Percentiles rank a stretch among this genome's conserved stretches.
Evolutionary conservation across 331 rosid species (phyloP).

Genomic region (Dryas integrifolia): DNA sequence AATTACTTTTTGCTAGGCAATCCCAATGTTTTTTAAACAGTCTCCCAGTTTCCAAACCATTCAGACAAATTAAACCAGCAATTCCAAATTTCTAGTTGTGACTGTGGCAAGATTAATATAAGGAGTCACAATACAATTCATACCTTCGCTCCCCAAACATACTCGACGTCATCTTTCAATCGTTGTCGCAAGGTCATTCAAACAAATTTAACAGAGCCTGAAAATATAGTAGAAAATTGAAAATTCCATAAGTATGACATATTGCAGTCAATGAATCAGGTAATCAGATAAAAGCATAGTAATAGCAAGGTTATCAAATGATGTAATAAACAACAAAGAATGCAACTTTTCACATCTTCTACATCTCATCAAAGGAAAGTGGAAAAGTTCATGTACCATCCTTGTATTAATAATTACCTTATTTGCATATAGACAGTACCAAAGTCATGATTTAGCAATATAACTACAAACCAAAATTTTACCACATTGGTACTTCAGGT

Average conservation of each 20-base stretch:
- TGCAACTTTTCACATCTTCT: not conserved
- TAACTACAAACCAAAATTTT: not conserved
- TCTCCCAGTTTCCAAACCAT: not conserved
- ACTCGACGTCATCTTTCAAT: slow-evolving; percentile 67
- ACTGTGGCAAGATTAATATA: not conserved
- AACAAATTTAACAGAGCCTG: slow-evolving; percentile 56
- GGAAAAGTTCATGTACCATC: not conserved
- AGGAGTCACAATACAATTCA: not conserved
- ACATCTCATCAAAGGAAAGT: not conserved
- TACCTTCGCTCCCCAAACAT: slow-evolving; percentile 93
- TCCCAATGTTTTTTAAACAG: not conserved
- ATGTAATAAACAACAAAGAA: not conserved
- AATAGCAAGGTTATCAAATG: slow-evolving; percentile 1
- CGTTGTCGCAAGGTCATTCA: slow-evolving; percentile 72
- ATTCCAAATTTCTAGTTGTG: not conserved
- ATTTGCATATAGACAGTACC: not conserved
- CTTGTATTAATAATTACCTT: not conserved
- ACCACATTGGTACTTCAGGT: not conserved
- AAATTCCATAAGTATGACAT: slow-evolving; percentile 13
- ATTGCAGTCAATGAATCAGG: not conserved
- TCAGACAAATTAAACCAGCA: slow-evolving; percentile 1
- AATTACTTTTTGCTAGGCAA: not conserved
- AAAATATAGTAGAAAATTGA: slow-evolving; percentile 11
- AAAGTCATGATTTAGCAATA: not conserved
- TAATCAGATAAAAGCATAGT: not conserved